phyloP scores from a whole-genome alignment of 2,329 filamentous ascomycete genomes.

The Celoporthe dispersa region DNA sequence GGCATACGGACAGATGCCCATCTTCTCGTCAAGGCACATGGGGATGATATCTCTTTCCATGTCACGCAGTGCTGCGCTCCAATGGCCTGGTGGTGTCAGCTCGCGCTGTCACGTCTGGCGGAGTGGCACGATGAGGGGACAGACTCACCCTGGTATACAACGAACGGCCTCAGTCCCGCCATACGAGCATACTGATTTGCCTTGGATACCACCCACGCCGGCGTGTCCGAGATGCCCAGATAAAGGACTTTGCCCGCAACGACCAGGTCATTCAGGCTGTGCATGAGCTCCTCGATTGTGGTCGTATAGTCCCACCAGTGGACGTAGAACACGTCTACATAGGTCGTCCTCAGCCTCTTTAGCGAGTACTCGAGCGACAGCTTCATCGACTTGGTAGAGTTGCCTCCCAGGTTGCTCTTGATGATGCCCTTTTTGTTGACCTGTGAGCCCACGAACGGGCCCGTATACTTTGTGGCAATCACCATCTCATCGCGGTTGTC shows the following conservation, averaged over 20 bases:
- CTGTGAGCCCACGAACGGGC: constrained; percentile 41
- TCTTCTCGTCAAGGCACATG: constrained; percentile 46
- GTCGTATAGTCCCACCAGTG: constrained; percentile 38
- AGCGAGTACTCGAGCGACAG: constrained; percentile 47
- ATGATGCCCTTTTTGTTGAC: constrained; percentile 7
- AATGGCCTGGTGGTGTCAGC: neutral
- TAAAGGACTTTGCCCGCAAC: constrained; percentile 38
- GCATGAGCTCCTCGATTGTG: constrained; percentile 37
- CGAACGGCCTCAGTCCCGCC: constrained; percentile 36
- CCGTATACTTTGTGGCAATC: constrained; percentile 59
- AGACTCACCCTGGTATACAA: constrained; percentile 48
- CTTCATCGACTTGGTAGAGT: constrained; percentile 46
- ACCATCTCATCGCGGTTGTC: constrained; percentile 58
- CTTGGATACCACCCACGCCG: constrained; percentile 38
- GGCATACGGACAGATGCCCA: constrained; percentile 65
- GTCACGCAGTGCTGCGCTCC: constrained; percentile 36
- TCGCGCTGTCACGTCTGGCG: neutral
- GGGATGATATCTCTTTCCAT: constrained; percentile 49
- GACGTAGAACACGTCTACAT: constrained; percentile 40
- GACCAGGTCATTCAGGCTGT: constrained; percentile 35
- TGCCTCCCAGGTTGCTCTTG: constrained; percentile 47
- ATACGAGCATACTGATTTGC: constrained; percentile 37
- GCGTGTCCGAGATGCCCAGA: constrained; percentile 38
- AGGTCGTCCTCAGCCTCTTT: constrained; percentile 44
- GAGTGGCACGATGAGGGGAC: neutral